Evolutionary conservation across 2,329 filamentous ascomycete genomes (phyloP).

Genomic region (Chaetomiaceae sp.): DNA sequence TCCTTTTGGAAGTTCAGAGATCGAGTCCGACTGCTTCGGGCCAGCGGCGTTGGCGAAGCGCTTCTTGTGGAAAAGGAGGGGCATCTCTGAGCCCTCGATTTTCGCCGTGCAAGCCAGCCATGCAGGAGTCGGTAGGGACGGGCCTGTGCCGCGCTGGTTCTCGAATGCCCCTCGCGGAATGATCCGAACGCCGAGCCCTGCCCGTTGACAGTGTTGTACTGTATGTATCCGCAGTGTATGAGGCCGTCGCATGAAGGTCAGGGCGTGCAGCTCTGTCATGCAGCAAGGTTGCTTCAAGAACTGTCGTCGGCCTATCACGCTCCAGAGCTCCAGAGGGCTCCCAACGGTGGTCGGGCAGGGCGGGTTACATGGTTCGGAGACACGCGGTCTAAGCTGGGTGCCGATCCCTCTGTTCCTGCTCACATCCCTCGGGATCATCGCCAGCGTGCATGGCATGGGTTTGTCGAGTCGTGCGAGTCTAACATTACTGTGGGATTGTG

Average conservation of each 20-base stretch:
- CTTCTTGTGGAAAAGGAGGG: not conserved
- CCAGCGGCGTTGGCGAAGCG: not conserved
- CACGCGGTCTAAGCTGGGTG: not conserved
- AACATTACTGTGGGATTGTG: too few relatives aligned
- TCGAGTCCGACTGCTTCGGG: not conserved
- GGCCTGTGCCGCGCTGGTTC: not conserved
- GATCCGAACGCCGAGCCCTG: not conserved
- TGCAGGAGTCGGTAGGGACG: not conserved
- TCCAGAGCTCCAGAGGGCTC: not conserved
- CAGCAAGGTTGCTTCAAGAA: not conserved
- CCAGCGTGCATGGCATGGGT: too few relatives aligned
- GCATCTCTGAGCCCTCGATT: not conserved
- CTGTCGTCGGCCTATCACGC: not conserved
- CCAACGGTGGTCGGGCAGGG: not conserved
- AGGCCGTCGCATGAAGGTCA: conserved; percentile 4
- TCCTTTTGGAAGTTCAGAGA: conserved; percentile 11
- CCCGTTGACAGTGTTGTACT: not conserved
- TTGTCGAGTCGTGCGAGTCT: too few relatives aligned
- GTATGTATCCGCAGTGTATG: not conserved
- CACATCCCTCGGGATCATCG: too few relatives aligned
- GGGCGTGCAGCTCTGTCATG: conserved; percentile 9
- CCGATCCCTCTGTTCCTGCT: not conserved
- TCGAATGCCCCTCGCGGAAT: not conserved
- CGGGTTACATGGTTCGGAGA: conserved; percentile 3
- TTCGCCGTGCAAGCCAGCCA: too few relatives aligned